phyloP scores from a whole-genome alignment of 768 basidiomycete genomes.

The Boletus rubescentipes region DNA sequence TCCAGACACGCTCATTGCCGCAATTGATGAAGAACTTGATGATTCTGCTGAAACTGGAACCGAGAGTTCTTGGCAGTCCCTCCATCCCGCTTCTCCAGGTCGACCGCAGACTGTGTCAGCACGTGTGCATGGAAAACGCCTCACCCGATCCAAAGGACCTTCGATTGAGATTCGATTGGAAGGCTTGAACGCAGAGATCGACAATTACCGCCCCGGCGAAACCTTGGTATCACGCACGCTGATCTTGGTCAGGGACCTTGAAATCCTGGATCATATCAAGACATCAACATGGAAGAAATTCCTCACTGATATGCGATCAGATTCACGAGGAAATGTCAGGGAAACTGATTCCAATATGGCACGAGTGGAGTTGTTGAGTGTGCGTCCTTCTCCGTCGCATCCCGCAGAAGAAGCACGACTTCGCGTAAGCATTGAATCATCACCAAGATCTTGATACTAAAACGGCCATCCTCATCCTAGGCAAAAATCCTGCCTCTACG shows the following conservation, averaged over 20 bases:
- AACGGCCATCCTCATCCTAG: constrained; percentile 38
- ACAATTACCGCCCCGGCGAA: constrained; percentile 57
- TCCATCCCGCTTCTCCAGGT: constrained; percentile 54
- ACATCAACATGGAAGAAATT: constrained; percentile 99
- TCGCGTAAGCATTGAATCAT: constrained; percentile 39
- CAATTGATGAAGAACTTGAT: constrained; percentile 88
- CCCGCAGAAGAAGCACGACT: constrained; percentile 76
- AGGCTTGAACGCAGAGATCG: constrained; percentile 63
- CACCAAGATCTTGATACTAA: neutral
- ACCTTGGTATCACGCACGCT: constrained; percentile 64
- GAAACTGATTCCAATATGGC: constrained; percentile 95
- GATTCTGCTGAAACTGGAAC: constrained; percentile 72
- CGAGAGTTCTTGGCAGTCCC: constrained; percentile 89
- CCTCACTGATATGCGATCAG: constrained; percentile 79
- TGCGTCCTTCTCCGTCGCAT: constrained; percentile 69
- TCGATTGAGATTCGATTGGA: constrained; percentile 82
- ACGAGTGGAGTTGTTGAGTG: constrained; percentile 73
- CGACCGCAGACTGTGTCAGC: constrained; percentile 33
- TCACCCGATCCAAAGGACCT: constrained; percentile 73
- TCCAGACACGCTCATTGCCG: constrained; percentile 75
- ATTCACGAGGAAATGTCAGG: constrained; percentile 83
- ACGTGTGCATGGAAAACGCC: constrained; percentile 54
- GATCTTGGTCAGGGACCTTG: constrained; percentile 67
- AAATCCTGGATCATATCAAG: constrained; percentile 96
- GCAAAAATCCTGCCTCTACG: constrained; percentile 88